Percentiles rank a stretch among this genome's conserved stretches.
phyloP scores from a whole-genome alignment of 2,329 filamentous ascomycete species.

The Lecanosticta acicola region DNA sequence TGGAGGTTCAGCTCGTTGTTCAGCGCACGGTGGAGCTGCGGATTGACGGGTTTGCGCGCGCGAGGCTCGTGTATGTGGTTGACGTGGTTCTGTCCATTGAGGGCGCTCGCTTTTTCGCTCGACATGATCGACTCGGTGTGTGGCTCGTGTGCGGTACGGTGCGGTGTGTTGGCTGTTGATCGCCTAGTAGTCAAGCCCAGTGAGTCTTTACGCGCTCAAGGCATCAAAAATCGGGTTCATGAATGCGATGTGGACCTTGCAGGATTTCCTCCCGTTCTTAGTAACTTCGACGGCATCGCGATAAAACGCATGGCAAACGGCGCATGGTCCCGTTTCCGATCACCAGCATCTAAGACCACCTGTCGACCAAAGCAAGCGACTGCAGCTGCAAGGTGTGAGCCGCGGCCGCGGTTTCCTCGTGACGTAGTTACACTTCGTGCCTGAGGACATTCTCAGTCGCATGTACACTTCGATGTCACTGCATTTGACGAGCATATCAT shows the following conservation, averaged over 20 bases:
- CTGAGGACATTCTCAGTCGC: too few species aligned
- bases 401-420: too few species aligned
- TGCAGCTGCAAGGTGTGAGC: background rate
- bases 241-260: background rate
- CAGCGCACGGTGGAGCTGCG: slow-evolving; percentile 18
- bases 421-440: too few species aligned
- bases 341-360: background rate
- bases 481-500: too few species aligned
- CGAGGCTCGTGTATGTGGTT: slow-evolving; percentile 24
- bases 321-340: background rate
- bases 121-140: slow-evolving; percentile 5
- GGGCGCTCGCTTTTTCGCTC: slow-evolving; percentile 5
- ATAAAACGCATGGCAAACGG: background rate
- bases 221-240: background rate
- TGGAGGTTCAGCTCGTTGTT: slow-evolving; percentile 12
- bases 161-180: too few species aligned
- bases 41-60: slow-evolving; percentile 24
- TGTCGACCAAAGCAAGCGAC: background rate
- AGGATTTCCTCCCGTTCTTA: background rate
- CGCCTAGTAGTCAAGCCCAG: too few species aligned
- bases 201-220: too few species aligned
- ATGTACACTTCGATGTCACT: too few species aligned
- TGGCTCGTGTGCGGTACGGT: background rate
- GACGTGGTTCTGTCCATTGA: slow-evolving; percentile 12
- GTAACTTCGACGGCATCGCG: background rate